These are phyloP conservation scores for Fraxinus sp. DNA, from an alignment of 305 asterid species.

Conservation along the genomic window DNA sequence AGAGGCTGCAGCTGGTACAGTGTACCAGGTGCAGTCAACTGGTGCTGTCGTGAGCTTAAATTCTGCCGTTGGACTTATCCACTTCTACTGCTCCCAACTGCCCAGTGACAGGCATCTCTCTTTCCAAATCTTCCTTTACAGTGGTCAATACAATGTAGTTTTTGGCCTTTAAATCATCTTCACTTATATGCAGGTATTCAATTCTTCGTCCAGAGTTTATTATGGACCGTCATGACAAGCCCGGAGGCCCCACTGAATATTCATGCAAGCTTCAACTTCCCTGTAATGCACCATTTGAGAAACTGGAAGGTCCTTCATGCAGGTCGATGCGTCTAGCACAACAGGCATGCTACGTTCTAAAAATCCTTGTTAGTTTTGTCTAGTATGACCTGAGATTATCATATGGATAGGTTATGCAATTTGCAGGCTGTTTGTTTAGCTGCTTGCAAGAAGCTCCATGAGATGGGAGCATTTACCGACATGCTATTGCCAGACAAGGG, in stretches of 20 bases:
- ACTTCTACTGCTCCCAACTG: slow-evolving; percentile 96
- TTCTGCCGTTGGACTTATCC: slow-evolving; percentile 98
- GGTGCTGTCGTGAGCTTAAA: slow-evolving; percentile 99
- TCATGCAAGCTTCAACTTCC: slow-evolving; percentile 99
- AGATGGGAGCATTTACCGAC: slow-evolving; percentile 99
- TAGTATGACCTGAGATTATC: slow-evolving; percentile 22
- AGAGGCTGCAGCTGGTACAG: slow-evolving; percentile 56
- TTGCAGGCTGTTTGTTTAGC: slow-evolving; percentile 94
- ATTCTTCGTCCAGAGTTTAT: slow-evolving; percentile 96
- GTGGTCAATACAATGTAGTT: slow-evolving; percentile 17
- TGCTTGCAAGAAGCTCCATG: slow-evolving; percentile 99
- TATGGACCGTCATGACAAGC: slow-evolving; percentile 86
- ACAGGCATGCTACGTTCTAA: slow-evolving; percentile 62
- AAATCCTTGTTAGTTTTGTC: slow-evolving; percentile 8
- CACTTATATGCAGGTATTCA: slow-evolving; percentile 61
- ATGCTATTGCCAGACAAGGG: slow-evolving; percentile 99
- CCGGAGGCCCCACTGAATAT: slow-evolving; percentile 73
- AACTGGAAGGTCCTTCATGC: slow-evolving; percentile 94
- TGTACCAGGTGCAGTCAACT: slow-evolving; percentile 95
- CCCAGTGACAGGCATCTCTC: slow-evolving; percentile 91
- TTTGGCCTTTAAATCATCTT: slow-evolving; percentile 13
- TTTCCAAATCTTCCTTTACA: slow-evolving; percentile 11
- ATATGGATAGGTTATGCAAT: slow-evolving; percentile 23
- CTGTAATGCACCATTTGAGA: slow-evolving; percentile 97
- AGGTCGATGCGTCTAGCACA: slow-evolving; percentile 95